phyloP scores from a whole-genome alignment of 768 basidiomycete genomes.

The Serendipita sp. region DNA sequence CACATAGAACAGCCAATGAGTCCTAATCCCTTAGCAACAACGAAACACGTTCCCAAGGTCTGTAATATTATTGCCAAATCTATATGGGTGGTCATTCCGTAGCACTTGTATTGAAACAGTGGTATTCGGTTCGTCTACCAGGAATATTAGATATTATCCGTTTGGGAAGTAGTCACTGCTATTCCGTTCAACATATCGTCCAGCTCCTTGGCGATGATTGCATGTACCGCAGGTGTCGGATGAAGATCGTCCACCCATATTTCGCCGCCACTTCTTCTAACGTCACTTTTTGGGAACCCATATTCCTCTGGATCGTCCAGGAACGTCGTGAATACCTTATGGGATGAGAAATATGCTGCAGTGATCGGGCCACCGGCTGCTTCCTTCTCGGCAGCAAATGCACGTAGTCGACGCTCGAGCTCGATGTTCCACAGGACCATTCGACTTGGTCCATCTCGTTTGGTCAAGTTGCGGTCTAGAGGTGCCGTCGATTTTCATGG shows the following conservation, averaged over 20 bases:
- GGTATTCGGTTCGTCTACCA: no score
- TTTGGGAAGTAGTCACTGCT: background rate
- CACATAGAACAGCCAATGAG: no score
- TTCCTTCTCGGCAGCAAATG: slow-evolving; percentile 25
- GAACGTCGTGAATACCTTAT: slow-evolving; percentile 28
- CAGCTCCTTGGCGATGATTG: slow-evolving; percentile 23
- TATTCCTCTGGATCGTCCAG: slow-evolving; percentile 29
- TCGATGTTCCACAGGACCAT: slow-evolving; percentile 30
- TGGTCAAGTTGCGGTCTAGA: background rate
- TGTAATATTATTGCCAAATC: no score
- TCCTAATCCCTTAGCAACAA: no score
- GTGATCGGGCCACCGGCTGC: slow-evolving; percentile 22
- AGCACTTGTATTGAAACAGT: no score
- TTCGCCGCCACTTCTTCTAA: slow-evolving; percentile 20
- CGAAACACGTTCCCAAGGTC: no score
- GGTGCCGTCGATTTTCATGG: background rate
- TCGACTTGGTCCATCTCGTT: background rate
- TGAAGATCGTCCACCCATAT: slow-evolving; percentile 41
- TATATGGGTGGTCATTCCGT: no score
- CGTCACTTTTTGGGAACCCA: slow-evolving; percentile 24
- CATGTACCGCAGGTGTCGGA: slow-evolving; percentile 35
- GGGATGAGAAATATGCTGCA: slow-evolving; percentile 33
- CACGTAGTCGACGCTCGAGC: slow-evolving; percentile 19
- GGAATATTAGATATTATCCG: no score
- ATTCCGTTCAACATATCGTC: background rate